Evolutionary conservation across 1,284 basidiomycete genomes (phyloP).

Genomic region (Lignosus rhinocerotis): DNA sequence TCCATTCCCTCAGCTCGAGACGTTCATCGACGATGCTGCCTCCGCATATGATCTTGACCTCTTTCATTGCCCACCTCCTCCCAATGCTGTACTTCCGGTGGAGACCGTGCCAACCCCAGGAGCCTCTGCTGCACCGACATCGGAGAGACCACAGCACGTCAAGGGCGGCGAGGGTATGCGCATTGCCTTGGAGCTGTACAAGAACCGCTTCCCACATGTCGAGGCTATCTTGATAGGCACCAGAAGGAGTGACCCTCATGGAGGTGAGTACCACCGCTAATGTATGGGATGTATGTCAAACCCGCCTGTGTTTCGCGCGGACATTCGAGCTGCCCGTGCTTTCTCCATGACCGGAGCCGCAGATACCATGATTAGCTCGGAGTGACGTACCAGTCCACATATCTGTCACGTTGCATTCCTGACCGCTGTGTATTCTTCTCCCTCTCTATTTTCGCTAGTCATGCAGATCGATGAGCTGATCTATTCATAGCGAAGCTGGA

Average conservation of each 20-base stretch:
- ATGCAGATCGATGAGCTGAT: background rate
- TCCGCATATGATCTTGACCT: constrained; percentile 80
- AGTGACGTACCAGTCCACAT: background rate
- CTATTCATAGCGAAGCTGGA: constrained; percentile 57
- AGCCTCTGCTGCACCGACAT: constrained; percentile 20
- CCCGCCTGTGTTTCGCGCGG: no score
- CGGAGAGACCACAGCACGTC: constrained; percentile 26
- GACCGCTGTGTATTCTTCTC: background rate
- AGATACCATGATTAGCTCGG: background rate
- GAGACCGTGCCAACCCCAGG: constrained; percentile 45
- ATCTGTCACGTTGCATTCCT: background rate
- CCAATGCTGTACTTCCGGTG: constrained; percentile 37
- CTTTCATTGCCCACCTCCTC: constrained; percentile 53
- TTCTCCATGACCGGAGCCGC: background rate
- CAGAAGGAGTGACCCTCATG: constrained; percentile 87
- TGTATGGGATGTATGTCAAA: background rate
- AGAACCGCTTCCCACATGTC: constrained; percentile 62
- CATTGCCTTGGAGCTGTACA: constrained; percentile 76
- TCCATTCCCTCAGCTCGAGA: constrained; percentile 84
- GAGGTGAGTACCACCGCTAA: constrained; percentile 55
- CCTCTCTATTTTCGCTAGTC: background rate
- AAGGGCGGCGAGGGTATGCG: constrained; percentile 83
- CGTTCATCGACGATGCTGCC: constrained; percentile 74
- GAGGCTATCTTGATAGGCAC: constrained; percentile 90
- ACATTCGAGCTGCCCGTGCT: background rate